A percentile compares a stretch with the other conserved stretches of the same genome.
phyloP scores from a whole-genome alignment of 495 filamentous ascomycete species.

The Delitschia confertaspora region DNA sequence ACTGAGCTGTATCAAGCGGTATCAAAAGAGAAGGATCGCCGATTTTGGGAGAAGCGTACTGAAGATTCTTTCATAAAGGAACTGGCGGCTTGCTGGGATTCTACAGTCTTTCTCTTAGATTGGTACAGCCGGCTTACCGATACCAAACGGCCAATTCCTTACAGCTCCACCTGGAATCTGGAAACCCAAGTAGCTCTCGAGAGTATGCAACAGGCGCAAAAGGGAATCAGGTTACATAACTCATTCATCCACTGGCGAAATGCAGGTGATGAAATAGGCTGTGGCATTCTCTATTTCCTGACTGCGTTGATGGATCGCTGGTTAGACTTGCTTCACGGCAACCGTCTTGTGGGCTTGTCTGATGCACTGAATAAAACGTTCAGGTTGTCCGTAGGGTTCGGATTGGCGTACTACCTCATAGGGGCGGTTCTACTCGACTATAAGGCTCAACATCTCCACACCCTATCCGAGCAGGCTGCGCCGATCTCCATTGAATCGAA shows the following conservation, averaged over 20 bases:
- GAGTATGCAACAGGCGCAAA: conserved; percentile 45
- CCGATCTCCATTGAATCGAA: conserved; percentile 39
- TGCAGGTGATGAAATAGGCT: conserved; percentile 49
- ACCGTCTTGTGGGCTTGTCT: conserved; percentile 39
- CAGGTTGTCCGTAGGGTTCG: conserved; percentile 49
- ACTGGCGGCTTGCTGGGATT: conserved; percentile 45
- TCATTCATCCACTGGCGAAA: conserved; percentile 55
- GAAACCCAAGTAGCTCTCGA: conserved; percentile 49
- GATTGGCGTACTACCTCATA: conserved; percentile 51
- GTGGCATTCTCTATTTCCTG: conserved; percentile 50
- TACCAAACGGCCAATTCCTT: conserved; percentile 44
- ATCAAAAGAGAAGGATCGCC: conserved; percentile 37
- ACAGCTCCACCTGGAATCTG: conserved; percentile 55
- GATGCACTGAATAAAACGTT: conserved; percentile 35
- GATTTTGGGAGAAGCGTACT: conserved; percentile 38
- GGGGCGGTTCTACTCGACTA: conserved; percentile 52
- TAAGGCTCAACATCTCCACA: conserved; percentile 46
- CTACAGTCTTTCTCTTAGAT: conserved; percentile 50
- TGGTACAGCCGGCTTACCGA: conserved; percentile 51
- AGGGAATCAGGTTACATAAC: conserved; percentile 52
- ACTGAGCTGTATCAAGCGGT: conserved; percentile 42
- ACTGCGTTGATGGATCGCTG: conserved; percentile 54
- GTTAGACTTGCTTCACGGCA: conserved; percentile 45
- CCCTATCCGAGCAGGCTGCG: conserved; percentile 26
- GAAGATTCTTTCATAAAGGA: conserved; percentile 41